Conservation (phyloP, 805 yeast genomes). For the Nakazawaea populi region DNA sequence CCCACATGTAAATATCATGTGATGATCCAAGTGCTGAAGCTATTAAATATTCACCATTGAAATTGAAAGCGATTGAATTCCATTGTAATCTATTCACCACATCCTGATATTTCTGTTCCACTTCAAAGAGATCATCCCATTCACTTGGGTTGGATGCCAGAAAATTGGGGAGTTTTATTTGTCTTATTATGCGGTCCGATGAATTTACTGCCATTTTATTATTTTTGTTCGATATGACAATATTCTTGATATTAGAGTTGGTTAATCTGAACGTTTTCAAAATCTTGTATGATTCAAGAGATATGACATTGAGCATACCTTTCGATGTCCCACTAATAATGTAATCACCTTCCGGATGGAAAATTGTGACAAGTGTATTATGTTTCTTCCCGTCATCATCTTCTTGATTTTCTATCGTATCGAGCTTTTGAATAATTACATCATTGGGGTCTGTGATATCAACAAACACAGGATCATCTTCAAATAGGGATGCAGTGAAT, state of each 20-base stretch:
- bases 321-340: slow-evolving; percentile 74
- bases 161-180: slow-evolving; percentile 43
- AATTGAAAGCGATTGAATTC: slow-evolving; percentile 74
- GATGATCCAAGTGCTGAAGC: slow-evolving; percentile 87
- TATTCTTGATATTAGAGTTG: slow-evolving; percentile 63
- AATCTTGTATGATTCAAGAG: slow-evolving; percentile 22
- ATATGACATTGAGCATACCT: slow-evolving; percentile 63
- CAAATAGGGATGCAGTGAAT: slow-evolving; percentile 62
- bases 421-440: slow-evolving; percentile 8
- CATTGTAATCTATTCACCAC: slow-evolving; percentile 84
- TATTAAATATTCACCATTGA: slow-evolving; percentile 75
- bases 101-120: slow-evolving; percentile 83
- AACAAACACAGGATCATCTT: slow-evolving; percentile 52
- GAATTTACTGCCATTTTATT: slow-evolving; percentile 64
- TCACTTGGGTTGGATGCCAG: slow-evolving; percentile 9
- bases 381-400: slow-evolving; percentile 22
- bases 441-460: slow-evolving; percentile 25
- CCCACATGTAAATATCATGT: slow-evolving; percentile 91
- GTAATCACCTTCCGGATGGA: slow-evolving; percentile 47
- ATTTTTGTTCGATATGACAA: slow-evolving; percentile 53
- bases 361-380: slow-evolving; percentile 44
- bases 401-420: slow-evolving; percentile 18
- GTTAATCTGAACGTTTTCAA: slow-evolving; percentile 53
- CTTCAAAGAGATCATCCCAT: slow-evolving; percentile 45
- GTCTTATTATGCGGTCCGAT: slow-evolving; percentile 73